Evolutionary conservation across 2,329 filamentous ascomycete genomes (phyloP), one percentile per base, ranked within the genome.

Genomic region (Scedosporium dehoogii): DNA sequence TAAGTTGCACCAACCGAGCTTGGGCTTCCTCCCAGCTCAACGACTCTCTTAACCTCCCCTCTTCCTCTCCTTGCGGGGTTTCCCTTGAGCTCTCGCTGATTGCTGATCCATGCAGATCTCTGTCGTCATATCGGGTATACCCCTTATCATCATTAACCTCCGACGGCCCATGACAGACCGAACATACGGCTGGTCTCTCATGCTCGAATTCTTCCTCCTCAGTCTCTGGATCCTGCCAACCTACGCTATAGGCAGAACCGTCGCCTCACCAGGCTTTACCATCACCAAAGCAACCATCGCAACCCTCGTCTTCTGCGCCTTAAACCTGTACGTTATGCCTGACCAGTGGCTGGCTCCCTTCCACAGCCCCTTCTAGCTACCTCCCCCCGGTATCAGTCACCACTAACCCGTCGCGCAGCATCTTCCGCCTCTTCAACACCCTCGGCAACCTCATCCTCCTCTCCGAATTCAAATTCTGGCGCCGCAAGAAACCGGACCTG

Each of bases 121-220:
- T 6, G 77, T 79, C 62, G 58, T 78, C 9, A 63, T 77, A 53
- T 64, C 73, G 0, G 71, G 73, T 65, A 67, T 73, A 62, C 72
- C 69, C 23, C 69, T 77, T 60, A 65, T 66, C 14, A 65, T 79
- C 12, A 68, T 73, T 6, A 61, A 73, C 23, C 66, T 73, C 18
- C 66, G 77, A 27, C 72, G 73, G 3, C 70, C 71, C 21, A 65
- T 67, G 23, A 48, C 73, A 21, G 46, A 56, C 33, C 70, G 75
- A 41, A 79, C 76, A 0, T 79, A 78, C 60, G 72, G 75, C 62
- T 72, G 70, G 64, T 72, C 74, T 0, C 63, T 76, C 12, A 44
- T 74, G 1, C 61, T 78, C 0, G 78, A 80, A 65, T 42, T 65
- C 12, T 38, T 62, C 27, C 68, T 69, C 23, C 53, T 70, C 7